These are phyloP conservation scores for Chlamydomonas schloesseri DNA, from an alignment of 139 green algal genomes.

Conservation along the genomic window DNA sequence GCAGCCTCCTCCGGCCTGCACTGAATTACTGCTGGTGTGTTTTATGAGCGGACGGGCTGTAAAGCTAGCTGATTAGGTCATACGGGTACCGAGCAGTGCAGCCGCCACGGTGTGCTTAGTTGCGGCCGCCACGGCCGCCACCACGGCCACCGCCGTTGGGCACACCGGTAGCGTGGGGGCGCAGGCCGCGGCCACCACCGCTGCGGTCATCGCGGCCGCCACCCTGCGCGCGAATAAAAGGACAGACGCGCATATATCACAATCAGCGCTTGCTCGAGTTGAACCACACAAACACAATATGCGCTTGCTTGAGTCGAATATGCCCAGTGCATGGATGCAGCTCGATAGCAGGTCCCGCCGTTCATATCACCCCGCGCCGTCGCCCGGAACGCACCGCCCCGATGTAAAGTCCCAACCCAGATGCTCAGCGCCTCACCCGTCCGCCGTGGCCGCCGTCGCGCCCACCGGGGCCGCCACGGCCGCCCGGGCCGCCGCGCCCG, in stretches of 20 bases:
- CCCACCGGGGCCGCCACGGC: background rate
- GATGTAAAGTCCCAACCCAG: background rate
- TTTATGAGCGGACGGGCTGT: no score
- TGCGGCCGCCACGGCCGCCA: background rate
- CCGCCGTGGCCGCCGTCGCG: background rate
- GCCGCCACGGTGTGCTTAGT: no score
- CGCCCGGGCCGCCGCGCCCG: constrained; percentile 49
- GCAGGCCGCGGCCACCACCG: constrained; percentile 31
- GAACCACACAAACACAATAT: no score
- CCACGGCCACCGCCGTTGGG: constrained; percentile 1
- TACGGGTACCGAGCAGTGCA: background rate
- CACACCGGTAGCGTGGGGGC: constrained; percentile 26
- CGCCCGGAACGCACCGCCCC: background rate
- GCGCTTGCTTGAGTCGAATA: no score
- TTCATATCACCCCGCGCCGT: no score
- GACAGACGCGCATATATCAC: no score
- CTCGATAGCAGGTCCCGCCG: no score
- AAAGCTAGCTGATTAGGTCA: no score
- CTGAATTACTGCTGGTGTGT: no score
- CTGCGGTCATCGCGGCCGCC: background rate
- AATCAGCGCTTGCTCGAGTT: no score
- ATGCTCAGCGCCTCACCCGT: background rate
- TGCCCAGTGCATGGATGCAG: no score
- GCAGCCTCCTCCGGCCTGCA: no score
- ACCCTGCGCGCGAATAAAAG: constrained; percentile 10